Base-by-base conservation (phyloP, 345 rosid species). In the Dipteronia sinensis region DNA sequence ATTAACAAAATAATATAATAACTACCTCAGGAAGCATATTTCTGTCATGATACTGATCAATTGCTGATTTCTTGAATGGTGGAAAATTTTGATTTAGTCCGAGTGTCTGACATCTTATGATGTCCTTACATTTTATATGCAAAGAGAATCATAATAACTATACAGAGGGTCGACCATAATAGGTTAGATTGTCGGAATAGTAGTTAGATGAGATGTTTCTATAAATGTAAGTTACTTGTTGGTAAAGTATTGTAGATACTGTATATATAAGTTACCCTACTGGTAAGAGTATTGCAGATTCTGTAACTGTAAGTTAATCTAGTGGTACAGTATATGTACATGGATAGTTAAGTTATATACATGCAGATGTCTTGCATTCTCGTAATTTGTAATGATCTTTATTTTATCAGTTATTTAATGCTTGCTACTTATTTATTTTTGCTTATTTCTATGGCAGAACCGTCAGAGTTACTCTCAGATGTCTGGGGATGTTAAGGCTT, bases 401-500 rank as follows among this genome's bases (percentile, higher is more conserved):
- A 63, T 46, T 7, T 20, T 62, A 17, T 76, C 4, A 4, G 4
- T 56, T 20, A 2, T 19, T 3, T 34, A 17, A 23, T 16, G 25
- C n/a, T 44, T 25, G 20, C 44, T 27, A 40, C 4, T 63, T 27
- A 8, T n/a, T n/a, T 20, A 67, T 40, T 16, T 69, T 59, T 31
- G 16, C 19, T 11, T 65, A 19, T 31, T 53, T 72, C 42, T 7
- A 49, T 74, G 51, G 80, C 92, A 91, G 96, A 93, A 91, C 72
- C 94, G 94, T 66, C 97, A 87, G 82, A 91, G 78, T 83, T 92
- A 82, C 84, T 73, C 88, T 67, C 95, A 89, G 27, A 85, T 92
- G 63, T 55, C 80, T 70, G 90, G 82, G 76, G 90, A 88, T 75
- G 59, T 77, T 34, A 89, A 88, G 71, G 66, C 72, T 71, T 78